Evolutionary conservation across 257 asterid species (phyloP), one percentile per base, ranked within the genome.

Genomic region (Pogostemon cablin): DNA sequence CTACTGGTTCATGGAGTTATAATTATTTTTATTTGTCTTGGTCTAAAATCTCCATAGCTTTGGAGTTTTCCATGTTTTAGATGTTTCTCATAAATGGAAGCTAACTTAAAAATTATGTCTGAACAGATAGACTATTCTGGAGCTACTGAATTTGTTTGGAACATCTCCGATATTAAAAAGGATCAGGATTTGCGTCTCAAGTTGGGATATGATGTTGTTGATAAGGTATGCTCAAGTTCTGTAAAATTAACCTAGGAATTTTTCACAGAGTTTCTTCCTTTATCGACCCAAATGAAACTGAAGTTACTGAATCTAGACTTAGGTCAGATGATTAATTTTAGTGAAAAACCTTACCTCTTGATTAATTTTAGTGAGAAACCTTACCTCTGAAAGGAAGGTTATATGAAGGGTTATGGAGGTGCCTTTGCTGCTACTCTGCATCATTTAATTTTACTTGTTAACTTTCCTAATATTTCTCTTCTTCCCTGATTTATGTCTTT

Each of bases 151-250:
- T 81, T 93, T 75, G 77, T 81, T 81, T 89, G 92, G 90, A 69
- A 69, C 77, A 77, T 87, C 80, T 76, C 68, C 69, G 62, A 89
- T 71, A 85, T 91, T 58, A 92, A 84, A 58, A 81, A 84, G 41
- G 93, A 82, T 75, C 99, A 89, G 77, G 98, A 91, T 76, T 72
- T 91, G 77, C 83, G 89, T 69, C 76, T 93, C 74, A 93, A 91
- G 79, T 72, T 86, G 77, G 99, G 99, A 71, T 93, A 88, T 10
- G 86, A 93, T 75, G 71, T 84, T 71, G 5, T 84, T 67, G 90
- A 83, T 72, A 85, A 88, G 99, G 99, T 93, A 68, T 62, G 54
- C 39, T 50, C 46, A 32, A 43, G 63, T 62, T 52, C 43, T 57
- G 35, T 20, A 5, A 20, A 67, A 72, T 9, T 56, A 35, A 42